Conservation (phyloP, 805 yeast genomes). For the Myxozyma sirexii region DNA sequence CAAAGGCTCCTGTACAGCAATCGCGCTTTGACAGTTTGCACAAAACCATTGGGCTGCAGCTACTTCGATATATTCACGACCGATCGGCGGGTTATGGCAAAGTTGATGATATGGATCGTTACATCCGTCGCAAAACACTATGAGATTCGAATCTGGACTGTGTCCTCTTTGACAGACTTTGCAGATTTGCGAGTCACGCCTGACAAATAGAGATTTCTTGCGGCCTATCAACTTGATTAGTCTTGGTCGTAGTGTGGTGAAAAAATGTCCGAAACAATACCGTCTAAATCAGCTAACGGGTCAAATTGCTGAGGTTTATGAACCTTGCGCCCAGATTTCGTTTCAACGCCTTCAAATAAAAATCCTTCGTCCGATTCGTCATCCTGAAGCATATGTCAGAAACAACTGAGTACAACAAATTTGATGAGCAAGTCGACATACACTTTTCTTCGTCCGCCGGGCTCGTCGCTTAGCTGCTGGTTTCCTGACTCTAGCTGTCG, state of each 20-base stretch:
- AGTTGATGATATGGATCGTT: conserved; percentile 46
- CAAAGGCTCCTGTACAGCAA: conserved; percentile 41
- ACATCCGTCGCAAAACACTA: conserved; percentile 49
- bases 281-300: conserved; percentile 19
- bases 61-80: conserved; percentile 45
- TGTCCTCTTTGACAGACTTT: conserved; percentile 46
- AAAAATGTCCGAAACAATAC: too few species aligned
- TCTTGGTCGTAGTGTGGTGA: too few species aligned
- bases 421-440: background rate
- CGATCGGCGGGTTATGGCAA: conserved; percentile 48
- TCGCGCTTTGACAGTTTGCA: conserved; percentile 44
- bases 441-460: conserved; percentile 8
- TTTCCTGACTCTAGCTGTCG: background rate
- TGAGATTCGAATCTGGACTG: conserved; percentile 43
- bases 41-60: conserved; percentile 49
- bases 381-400: background rate
- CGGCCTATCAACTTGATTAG: too few species aligned
- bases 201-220: conserved; percentile 9
- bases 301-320: conserved; percentile 34
- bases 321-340: conserved; percentile 34
- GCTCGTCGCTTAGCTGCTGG: conserved; percentile 6
- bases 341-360: conserved; percentile 33
- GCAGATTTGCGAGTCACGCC: conserved; percentile 40
- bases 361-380: conserved; percentile 30
- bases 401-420: background rate